phyloP scores from a whole-genome alignment of 2,329 filamentous ascomycete species.

The Pseudocercospora fuligena region DNA sequence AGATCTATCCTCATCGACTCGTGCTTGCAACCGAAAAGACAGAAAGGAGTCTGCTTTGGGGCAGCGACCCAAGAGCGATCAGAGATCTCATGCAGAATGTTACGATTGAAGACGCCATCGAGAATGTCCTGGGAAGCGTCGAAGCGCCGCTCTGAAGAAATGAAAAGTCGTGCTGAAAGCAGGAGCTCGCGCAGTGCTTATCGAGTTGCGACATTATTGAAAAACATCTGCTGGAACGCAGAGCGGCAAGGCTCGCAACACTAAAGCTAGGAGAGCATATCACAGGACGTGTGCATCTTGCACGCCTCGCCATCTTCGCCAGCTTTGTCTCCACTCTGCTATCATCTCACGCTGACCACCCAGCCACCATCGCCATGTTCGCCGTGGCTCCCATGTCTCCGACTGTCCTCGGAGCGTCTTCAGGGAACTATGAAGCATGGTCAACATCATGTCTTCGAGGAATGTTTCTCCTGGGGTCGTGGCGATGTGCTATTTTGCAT shows the following conservation, averaged over 20 bases:
- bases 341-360: background rate
- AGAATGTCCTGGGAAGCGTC: slow-evolving; percentile 61
- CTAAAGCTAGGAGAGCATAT: background rate
- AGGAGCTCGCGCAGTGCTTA: no score
- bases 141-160: slow-evolving; percentile 56
- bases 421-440: background rate
- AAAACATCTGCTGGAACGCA: background rate
- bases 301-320: background rate
- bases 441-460: background rate
- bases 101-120: slow-evolving; percentile 61
- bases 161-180: background rate
- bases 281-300: background rate
- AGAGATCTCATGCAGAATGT: slow-evolving; percentile 66
- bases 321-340: background rate
- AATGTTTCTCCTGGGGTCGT: background rate
- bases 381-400: background rate
- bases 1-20: slow-evolving; percentile 87
- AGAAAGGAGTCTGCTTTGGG: slow-evolving; percentile 92
- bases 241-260: no score
- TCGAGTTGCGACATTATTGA: no score
- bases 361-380: background rate
- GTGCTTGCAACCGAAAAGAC: slow-evolving; percentile 68
- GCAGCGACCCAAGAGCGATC: slow-evolving; percentile 75
- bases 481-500: background rate
- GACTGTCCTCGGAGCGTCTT: background rate